Evolutionary conservation across 345 rosid species (phyloP).

Genomic region (Dovyalis caffra): DNA sequence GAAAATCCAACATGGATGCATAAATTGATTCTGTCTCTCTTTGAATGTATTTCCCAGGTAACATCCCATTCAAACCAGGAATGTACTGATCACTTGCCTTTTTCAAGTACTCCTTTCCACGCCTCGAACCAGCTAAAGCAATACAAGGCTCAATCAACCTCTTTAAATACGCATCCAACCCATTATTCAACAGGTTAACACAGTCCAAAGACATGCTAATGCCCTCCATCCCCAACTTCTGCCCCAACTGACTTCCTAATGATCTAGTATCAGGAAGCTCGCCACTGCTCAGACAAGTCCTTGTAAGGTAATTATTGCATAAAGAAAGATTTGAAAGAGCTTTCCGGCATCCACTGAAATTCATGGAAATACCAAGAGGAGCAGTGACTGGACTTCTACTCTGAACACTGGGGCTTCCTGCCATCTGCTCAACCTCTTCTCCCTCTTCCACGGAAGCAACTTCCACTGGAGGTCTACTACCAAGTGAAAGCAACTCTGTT

Average conservation of each 20-base stretch:
- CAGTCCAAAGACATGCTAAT: constrained; percentile 13
- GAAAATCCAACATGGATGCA: constrained; percentile 27
- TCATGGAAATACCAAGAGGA: constrained; percentile 24
- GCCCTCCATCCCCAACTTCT: constrained; percentile 20
- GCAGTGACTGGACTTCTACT: constrained; percentile 28
- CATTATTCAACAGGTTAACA: constrained; percentile 16
- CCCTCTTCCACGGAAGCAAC: constrained; percentile 16
- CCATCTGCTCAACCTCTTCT: constrained; percentile 29
- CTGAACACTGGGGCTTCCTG: constrained; percentile 21
- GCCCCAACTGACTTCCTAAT: constrained; percentile 15
- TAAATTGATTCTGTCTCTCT: constrained; percentile 5
- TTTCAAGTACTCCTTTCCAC: constrained; percentile 7
- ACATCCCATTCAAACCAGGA: constrained; percentile 17
- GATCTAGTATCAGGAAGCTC: constrained; percentile 22
- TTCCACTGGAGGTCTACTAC: constrained; percentile 22
- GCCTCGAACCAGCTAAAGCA: constrained; percentile 19
- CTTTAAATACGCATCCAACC: constrained; percentile 19
- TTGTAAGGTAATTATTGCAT: neutral
- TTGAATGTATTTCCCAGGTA: constrained; percentile 20
- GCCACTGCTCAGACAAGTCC: constrained; percentile 13
- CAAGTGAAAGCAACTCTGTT: constrained; percentile 23
- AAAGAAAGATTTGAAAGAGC: constrained; percentile 2
- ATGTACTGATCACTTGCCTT: constrained; percentile 9
- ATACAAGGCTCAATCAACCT: constrained; percentile 27
- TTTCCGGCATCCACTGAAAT: constrained; percentile 6